Conservation (phyloP, 202 grass and related monocot species). For the Digitaria exilis region DNA sequence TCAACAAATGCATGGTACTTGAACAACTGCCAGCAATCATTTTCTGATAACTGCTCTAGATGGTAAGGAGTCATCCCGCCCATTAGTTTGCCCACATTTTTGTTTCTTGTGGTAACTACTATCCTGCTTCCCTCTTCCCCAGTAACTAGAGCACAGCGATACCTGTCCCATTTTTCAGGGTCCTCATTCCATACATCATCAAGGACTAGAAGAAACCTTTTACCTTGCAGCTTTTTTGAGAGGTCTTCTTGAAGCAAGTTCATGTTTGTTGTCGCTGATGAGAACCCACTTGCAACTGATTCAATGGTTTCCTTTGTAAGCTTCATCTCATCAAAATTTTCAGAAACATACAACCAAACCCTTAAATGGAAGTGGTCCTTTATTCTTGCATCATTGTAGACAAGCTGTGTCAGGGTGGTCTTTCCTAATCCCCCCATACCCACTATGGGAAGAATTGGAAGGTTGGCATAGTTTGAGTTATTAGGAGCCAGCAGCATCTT, state of each 20-base stretch:
- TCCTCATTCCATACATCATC: conserved; percentile 95
- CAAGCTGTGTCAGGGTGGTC: conserved; percentile 70
- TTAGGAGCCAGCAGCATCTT: conserved; percentile 43
- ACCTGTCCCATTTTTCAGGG: conserved; percentile 62
- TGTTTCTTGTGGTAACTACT: conserved; percentile 70
- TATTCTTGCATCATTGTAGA: conserved; percentile 64
- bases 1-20: conserved; percentile 70
- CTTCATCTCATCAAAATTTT: conserved; percentile 75
- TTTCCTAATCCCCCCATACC: conserved; percentile 80
- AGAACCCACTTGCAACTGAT: conserved; percentile 50
- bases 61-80: conserved; percentile 48
- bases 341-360: conserved; percentile 81
- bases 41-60: conserved; percentile 63
- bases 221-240: conserved; percentile 57
- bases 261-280: conserved; percentile 52
- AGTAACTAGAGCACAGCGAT: conserved; percentile 49
- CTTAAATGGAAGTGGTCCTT: conserved; percentile 58
- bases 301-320: conserved; percentile 76
- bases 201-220: conserved; percentile 81
- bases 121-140: conserved; percentile 60
- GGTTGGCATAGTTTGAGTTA: not conserved
- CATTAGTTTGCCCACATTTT: conserved; percentile 67
- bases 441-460: conserved; percentile 68
- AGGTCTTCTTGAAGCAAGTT: conserved; percentile 76
- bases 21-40: conserved; percentile 79